These are phyloP conservation scores for Neurospora tetraspora DNA, from an alignment of 495 filamentous ascomycete genomes.

Conservation along the genomic window DNA sequence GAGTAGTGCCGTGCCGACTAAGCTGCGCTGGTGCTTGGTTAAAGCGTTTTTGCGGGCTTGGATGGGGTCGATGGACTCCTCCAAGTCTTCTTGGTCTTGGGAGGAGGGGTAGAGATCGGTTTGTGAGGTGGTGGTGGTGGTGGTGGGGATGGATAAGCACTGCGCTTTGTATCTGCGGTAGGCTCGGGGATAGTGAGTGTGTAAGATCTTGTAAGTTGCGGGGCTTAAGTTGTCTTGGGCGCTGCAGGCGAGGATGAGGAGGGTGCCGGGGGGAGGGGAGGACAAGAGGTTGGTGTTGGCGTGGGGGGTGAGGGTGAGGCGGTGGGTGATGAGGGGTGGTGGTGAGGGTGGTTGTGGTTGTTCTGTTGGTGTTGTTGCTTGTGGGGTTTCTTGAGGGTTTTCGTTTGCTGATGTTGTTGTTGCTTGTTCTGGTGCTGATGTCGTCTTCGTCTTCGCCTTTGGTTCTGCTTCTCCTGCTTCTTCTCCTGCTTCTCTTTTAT, in stretches of 20 bases:
- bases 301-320: constrained; percentile 7
- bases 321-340: neutral
- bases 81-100: neutral
- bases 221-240: constrained; percentile 13
- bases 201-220: constrained; percentile 14
- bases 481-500: neutral
- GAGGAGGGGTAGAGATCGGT: neutral
- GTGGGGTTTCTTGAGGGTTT: neutral
- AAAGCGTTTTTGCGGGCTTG: neutral
- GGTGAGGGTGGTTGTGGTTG: neutral
- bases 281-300: constrained; percentile 14
- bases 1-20: constrained; percentile 16
- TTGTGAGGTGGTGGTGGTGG: neutral
- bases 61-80: neutral
- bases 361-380: neutral
- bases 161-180: constrained; percentile 10
- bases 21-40: neutral
- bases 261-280: constrained; percentile 8
- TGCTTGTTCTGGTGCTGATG: neutral
- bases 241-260: constrained; percentile 25
- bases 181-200: constrained; percentile 11
- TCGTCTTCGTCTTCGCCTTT: neutral
- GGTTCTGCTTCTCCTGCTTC: neutral
- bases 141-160: constrained; percentile 8
- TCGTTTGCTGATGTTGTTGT: neutral